Evolutionary conservation across 345 rosid species (phyloP).

Genomic region (Kernera saxatilis): DNA sequence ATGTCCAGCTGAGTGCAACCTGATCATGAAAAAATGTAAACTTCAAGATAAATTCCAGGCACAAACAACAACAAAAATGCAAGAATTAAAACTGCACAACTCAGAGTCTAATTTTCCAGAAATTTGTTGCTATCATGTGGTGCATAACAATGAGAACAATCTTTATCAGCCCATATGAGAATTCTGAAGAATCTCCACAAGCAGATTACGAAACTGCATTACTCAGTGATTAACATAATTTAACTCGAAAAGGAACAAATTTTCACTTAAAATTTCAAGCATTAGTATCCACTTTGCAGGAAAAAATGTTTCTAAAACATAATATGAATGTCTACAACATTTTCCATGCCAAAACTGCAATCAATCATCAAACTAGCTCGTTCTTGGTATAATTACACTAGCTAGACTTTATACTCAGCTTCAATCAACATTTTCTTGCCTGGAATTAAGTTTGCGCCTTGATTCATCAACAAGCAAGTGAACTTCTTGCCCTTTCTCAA

Average conservation of each 20-base stretch:
- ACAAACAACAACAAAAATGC: not conserved
- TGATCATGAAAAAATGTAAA: conserved; percentile 11
- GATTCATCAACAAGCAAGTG: conserved; percentile 53
- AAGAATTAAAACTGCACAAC: not conserved
- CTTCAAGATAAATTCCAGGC: not conserved
- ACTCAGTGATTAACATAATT: not conserved
- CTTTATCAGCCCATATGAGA: not conserved
- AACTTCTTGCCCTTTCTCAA: conserved; percentile 47
- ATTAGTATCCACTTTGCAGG: not conserved
- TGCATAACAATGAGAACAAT: not conserved
- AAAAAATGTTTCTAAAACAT: not conserved
- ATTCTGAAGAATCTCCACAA: not conserved
- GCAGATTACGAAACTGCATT: not conserved
- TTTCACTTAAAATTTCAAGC: not conserved
- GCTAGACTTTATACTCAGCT: not conserved
- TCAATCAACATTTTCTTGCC: conserved; percentile 31
- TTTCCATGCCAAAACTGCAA: not conserved
- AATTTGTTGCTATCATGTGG: not conserved
- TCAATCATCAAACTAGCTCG: not conserved
- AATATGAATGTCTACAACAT: not conserved
- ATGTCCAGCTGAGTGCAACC: conserved; percentile 92
- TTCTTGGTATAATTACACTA: not conserved
- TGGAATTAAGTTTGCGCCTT: conserved; percentile 67
- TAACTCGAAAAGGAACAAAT: not conserved
- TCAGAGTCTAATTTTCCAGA: not conserved